Base-by-base conservation (phyloP, 352 stramenopile species). In the Blastocystis sp. region DNA sequence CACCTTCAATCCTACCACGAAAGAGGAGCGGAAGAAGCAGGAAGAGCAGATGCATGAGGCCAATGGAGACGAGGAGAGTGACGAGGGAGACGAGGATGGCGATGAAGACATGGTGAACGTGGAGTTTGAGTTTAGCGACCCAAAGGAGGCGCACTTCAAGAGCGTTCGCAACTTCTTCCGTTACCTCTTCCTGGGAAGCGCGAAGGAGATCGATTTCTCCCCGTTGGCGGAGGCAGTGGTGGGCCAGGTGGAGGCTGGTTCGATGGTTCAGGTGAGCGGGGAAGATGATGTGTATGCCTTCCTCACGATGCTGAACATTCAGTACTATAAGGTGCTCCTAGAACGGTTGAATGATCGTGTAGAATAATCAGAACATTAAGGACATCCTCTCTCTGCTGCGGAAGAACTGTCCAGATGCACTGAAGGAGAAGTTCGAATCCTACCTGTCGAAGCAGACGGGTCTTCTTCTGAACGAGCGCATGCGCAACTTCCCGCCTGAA, bases 211-310 rank as follows among this genome's bases (percentile, higher is more conserved):
- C 21, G 38, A 85, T 24, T 63, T 61, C 27, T 84, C 48, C 21
- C 48, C 44, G 14, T 72, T 86, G 29, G 61, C 77, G 4, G 77
- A 86, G 61, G 34, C 40, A 18, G 61, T 86, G 6, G 61, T 84
- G 24, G 32, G 32, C 7, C 77, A 86, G 73, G 44, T 64, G n/a
- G 59, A 73, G 46, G 77, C 38, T 18, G 77, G 77, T 9, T 85
- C 64, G 34, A 86, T 86, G 7, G 75, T 86, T 18, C 16, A 73
- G 27, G 71, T 86, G 38, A 64, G 46, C 16, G 77, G 61, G 24
- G 77, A 79, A n/a, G 77, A 64, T 34, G 77, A 86, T 86, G 77
- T 34, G 36, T 86, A 86, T 54, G 77, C 64, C 34, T 86, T 86
- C 61, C 24, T 79, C 7, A 86, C 77, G 9, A 24, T 79, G 8